Evolutionary conservation across 345 rosid genomes (phyloP).

Genomic region (Hibiscus syriacus): DNA sequence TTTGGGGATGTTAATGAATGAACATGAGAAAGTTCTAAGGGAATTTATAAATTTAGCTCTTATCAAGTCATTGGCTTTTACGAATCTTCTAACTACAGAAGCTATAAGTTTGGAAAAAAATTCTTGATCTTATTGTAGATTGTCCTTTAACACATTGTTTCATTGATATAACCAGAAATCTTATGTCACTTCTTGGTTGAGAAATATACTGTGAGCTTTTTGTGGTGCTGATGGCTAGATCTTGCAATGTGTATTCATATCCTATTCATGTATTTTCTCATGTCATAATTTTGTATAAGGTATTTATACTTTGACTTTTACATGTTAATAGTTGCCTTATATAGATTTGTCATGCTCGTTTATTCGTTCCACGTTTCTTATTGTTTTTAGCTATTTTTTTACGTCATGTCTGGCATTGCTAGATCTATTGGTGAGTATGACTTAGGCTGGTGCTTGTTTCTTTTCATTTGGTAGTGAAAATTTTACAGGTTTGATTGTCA

Average conservation of each 20-base stretch:
- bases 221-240: no score
- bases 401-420: background rate
- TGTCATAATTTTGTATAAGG: background rate
- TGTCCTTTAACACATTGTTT: background rate
- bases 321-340: background rate
- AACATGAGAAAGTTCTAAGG: background rate
- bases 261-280: no score
- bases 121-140: background rate
- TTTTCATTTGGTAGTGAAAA: background rate
- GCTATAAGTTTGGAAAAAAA: background rate
- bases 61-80: background rate
- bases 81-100: background rate
- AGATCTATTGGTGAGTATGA: background rate
- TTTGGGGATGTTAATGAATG: background rate
- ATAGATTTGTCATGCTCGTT: background rate
- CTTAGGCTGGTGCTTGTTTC: background rate
- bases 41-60: background rate
- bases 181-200: no score
- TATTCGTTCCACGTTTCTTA: background rate
- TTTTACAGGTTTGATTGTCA: background rate
- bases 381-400: background rate
- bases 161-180: background rate
- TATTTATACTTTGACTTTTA: no score
- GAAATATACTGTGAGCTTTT: no score
- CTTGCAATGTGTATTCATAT: background rate